A percentile compares a stretch with the other conserved stretches of the same genome.
phyloP scores from a whole-genome alignment of 176 grass and related monocot genomes.

The Coix lacrymajobi region DNA sequence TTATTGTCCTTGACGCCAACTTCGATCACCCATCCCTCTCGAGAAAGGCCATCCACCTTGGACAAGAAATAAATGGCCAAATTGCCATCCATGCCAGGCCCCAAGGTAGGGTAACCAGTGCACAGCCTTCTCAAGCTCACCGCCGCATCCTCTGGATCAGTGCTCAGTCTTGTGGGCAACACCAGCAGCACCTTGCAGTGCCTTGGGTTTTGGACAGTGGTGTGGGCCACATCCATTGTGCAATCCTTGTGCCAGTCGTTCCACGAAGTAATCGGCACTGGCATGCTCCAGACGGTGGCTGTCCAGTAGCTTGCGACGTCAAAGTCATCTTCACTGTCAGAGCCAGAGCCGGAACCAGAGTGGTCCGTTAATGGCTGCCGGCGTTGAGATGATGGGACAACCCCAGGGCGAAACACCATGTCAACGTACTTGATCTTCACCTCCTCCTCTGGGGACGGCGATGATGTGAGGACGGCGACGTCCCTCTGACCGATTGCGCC shows the following conservation, averaged over 20 bases:
- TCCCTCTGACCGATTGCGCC: background rate
- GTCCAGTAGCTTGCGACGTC: background rate
- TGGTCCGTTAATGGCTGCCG: too few species aligned
- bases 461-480: background rate
- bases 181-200: background rate
- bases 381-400: background rate
- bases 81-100: background rate
- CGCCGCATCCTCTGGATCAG: background rate
- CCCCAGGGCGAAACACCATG: background rate
- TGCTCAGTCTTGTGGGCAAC: background rate
- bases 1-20: background rate
- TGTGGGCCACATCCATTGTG: background rate
- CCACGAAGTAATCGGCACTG: background rate
- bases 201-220: background rate
- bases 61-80: background rate
- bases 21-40: background rate
- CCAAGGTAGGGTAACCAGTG: background rate
- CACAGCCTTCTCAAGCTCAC: background rate
- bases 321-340: background rate
- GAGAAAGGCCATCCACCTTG: background rate
- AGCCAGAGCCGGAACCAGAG: background rate
- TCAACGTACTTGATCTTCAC: background rate
- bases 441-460: background rate
- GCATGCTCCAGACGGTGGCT: background rate
- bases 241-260: background rate